Percentiles rank a stretch among this genome's conserved stretches.
phyloP scores from a whole-genome alignment of 306 rosid species.

The Quercus agrifolia region DNA sequence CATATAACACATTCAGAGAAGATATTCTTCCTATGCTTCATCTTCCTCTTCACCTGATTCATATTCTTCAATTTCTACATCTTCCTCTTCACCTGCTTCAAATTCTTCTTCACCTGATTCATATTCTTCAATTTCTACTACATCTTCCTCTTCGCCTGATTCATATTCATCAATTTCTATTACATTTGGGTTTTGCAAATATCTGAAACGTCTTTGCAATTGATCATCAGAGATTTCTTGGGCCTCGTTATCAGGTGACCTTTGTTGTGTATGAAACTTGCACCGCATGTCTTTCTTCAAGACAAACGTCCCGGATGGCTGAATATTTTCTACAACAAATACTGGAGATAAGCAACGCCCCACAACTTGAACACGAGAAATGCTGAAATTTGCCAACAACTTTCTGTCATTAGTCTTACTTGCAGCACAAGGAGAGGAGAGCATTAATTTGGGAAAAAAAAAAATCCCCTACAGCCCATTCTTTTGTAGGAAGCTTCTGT shows the following conservation, averaged over 20 bases:
- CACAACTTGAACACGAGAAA: conserved; percentile 59
- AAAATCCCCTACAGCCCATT: neutral
- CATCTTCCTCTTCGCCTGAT: conserved; percentile 46
- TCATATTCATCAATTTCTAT: conserved; percentile 20
- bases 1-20: conserved; percentile 20
- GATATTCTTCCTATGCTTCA: conserved; percentile 47
- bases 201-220: conserved; percentile 21
- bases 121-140: conserved; percentile 13
- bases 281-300: conserved; percentile 45
- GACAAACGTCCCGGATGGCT: conserved; percentile 51
- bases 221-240: neutral
- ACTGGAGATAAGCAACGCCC: conserved; percentile 65
- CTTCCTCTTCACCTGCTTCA: conserved; percentile 48
- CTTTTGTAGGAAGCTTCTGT: neutral
- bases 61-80: conserved; percentile 1
- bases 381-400: conserved; percentile 50
- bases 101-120: no score
- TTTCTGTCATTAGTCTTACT: neutral
- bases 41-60: conserved; percentile 50
- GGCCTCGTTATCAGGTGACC: conserved; percentile 26
- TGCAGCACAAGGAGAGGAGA: neutral
- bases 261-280: conserved; percentile 6
- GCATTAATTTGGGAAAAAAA: neutral
- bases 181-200: conserved; percentile 30
- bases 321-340: conserved; percentile 49